Evolutionary conservation across 2,329 filamentous ascomycete species (phyloP).

Genomic region (Fusarium sp.): DNA sequence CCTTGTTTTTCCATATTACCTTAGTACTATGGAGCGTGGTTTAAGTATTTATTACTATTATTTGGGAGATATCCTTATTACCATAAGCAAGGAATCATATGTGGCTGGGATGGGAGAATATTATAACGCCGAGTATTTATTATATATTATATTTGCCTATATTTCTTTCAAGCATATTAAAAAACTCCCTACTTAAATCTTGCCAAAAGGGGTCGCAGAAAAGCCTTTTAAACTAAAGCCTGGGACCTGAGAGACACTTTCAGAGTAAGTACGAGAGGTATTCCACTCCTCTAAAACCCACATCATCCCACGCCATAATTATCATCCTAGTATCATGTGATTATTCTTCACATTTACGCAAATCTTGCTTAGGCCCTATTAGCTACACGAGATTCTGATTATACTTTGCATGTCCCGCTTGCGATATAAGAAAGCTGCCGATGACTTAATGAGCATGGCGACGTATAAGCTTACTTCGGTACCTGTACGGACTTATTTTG

Average conservation of each 20-base stretch:
- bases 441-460: neutral
- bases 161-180: neutral
- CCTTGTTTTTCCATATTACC: too few species aligned
- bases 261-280: neutral
- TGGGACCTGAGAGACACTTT: neutral
- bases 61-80: neutral
- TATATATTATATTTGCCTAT: neutral
- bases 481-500: neutral
- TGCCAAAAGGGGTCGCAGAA: neutral
- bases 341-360: neutral
- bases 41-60: neutral
- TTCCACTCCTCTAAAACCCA: neutral
- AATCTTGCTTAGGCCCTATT: neutral
- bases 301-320: neutral
- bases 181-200: neutral
- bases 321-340: rapidly evolving
- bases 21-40: neutral
- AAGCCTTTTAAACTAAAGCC: neutral
- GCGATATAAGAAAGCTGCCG: neutral
- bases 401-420: neutral
- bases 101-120: neutral
- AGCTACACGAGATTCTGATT: neutral
- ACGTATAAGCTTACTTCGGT: neutral
- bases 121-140: neutral
- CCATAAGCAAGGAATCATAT: neutral